Conservation (phyloP, 352 stramenopile species). For the Sclerospora graminicola region DNA sequence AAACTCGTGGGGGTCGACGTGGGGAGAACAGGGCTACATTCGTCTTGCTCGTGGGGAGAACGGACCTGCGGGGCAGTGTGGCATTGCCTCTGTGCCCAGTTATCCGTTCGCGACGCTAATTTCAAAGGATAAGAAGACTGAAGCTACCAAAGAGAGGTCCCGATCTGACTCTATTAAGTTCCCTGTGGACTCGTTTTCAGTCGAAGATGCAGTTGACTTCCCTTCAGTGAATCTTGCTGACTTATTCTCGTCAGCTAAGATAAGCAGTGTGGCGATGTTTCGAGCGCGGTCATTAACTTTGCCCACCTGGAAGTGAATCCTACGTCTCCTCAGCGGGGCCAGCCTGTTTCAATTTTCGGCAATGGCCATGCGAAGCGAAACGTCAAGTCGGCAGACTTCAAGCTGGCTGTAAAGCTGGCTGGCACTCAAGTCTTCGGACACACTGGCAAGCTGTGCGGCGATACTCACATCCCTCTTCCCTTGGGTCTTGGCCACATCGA, state of each 20-base stretch:
- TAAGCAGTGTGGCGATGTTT: conserved; percentile 65
- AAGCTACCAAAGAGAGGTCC: conserved; percentile 5
- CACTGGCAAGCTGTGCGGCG: conserved; percentile 60
- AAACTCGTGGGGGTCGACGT: conserved; percentile 88
- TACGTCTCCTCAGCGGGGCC: conserved; percentile 54
- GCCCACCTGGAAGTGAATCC: conserved; percentile 57
- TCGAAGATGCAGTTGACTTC: conserved; percentile 18
- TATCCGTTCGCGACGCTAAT: conserved; percentile 45
- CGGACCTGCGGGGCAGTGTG: conserved; percentile 91
- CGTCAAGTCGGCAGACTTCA: conserved; percentile 54
- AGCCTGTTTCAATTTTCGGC: conserved; percentile 61
- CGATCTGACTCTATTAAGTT: conserved; percentile 7
- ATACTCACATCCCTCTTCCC: conserved; percentile 70
- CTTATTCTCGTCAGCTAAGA: conserved; percentile 58
- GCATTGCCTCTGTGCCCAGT: conserved; percentile 84
- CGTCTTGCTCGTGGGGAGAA: conserved; percentile 68
- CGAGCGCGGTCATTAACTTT: conserved; percentile 53
- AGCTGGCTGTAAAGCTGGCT: conserved; percentile 61
- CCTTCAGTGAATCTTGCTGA: conserved; percentile 21
- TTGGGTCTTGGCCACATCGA: conserved; percentile 81
- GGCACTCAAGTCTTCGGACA: conserved; percentile 66
- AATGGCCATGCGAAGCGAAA: conserved; percentile 58
- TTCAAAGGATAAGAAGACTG: conserved; percentile 7
- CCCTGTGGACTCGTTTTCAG: conserved; percentile 19
- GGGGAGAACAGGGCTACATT: conserved; percentile 87